These are phyloP conservation scores for Tulasnella sp. DNA, from an alignment of 768 basidiomycete species.

Conservation along the genomic window DNA sequence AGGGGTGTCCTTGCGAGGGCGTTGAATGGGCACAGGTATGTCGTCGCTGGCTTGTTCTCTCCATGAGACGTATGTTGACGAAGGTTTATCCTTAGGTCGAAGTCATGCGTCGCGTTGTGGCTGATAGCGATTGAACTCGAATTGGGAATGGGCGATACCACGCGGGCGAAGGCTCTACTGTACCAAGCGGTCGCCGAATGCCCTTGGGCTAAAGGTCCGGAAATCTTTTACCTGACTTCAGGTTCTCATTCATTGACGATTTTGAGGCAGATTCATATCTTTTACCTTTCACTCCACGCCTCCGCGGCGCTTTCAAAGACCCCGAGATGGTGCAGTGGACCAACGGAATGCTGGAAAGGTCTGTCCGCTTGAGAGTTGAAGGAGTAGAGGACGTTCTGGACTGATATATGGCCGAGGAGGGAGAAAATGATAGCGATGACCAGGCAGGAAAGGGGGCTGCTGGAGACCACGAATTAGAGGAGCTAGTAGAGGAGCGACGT, in stretches of 20 bases:
- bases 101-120: constrained; percentile 5
- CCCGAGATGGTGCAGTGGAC: constrained; percentile 9
- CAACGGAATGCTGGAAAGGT: constrained; percentile 11
- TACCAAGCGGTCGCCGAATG: constrained; percentile 13
- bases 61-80: background rate
- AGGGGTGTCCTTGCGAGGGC: constrained; percentile 2
- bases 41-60: background rate
- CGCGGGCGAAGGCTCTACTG: constrained; percentile 6
- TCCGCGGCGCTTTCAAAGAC: background rate
- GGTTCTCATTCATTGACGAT: background rate
- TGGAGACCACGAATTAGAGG: constrained; percentile 13
- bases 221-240: no score
- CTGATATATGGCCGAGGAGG: background rate
- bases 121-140: constrained; percentile 7
- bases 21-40: constrained; percentile 3
- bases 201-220: constrained; percentile 16
- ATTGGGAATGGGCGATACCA: background rate
- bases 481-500: background rate
- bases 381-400: constrained; percentile 6
- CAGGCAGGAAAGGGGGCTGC: background rate
- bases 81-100: background rate
- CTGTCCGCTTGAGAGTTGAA: constrained; percentile 5
- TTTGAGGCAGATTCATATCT: constrained; percentile 11
- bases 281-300: constrained; percentile 7
- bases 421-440: background rate